phyloP scores from a whole-genome alignment of 2,329 filamentous ascomycete species.

The Boeremia exigua region DNA sequence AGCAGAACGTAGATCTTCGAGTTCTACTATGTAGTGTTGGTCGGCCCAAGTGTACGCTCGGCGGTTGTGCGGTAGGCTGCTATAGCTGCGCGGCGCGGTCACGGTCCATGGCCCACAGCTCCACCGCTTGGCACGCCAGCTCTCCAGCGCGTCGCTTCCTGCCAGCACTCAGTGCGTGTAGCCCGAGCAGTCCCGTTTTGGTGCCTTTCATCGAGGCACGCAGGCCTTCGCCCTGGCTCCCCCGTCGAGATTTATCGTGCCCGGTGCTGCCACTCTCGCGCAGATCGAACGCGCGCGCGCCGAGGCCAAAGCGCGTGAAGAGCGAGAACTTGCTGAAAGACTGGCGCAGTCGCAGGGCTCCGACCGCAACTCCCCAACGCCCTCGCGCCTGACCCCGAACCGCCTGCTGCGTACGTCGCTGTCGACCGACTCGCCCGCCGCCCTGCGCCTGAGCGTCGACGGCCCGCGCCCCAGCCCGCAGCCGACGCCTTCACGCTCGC shows the following conservation, averaged over 20 bases:
- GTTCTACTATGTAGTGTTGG: too few relatives aligned
- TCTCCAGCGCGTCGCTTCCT: too few relatives aligned
- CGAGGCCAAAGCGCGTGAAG: conserved; percentile 15
- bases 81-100: too few relatives aligned
- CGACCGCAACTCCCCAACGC: conserved; percentile 18
- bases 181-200: neutral
- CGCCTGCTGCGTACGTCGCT: conserved; percentile 11
- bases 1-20: too few relatives aligned
- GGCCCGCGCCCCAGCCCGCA: conserved; percentile 34
- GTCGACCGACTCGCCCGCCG: conserved; percentile 7
- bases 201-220: conserved; percentile 13
- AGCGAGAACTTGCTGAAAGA: conserved; percentile 9
- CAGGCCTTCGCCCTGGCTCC: conserved; percentile 18
- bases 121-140: too few relatives aligned
- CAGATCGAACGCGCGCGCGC: conserved; percentile 11
- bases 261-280: conserved; percentile 13
- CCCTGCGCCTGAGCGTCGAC: conserved; percentile 25
- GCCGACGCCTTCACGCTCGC: conserved; percentile 19
- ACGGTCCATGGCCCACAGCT: too few relatives aligned
- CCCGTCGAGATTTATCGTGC: conserved; percentile 12
- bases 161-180: neutral
- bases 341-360: conserved; percentile 16
- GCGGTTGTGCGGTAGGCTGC: too few relatives aligned
- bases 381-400: conserved; percentile 9
- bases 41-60: too few relatives aligned